Base-by-base conservation (phyloP, 306 rosid species). In the Astragalus glycyphyllos region DNA sequence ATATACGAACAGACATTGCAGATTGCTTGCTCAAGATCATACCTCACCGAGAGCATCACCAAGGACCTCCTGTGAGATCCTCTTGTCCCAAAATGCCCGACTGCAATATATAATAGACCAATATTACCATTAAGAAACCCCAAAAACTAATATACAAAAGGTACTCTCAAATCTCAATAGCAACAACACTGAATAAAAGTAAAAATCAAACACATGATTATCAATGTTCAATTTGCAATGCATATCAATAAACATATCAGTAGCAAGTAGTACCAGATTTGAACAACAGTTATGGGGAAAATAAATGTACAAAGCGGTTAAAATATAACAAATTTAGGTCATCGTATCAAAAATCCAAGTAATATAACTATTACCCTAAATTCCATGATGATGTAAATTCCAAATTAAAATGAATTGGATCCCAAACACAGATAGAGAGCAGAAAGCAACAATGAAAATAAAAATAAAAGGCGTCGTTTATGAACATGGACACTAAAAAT, bases 31-130 rank as follows among this genome's bases (percentile, higher is more conserved):
- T 1, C 15, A 64, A 2, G 1, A 16, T 0, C 76, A 73, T 74
- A 79, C 83, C 72, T 79, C 83, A 0, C 83, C 83, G 45, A 79
- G 23, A 12, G 76, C 79, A 20, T 79, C 83, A 53, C 79, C 83
- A 58, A 53, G 31, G 0, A 79, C 83, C 47, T 79, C 83, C 67
- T 78, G 83, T 4, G 83, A 79, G 65, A 79, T 79, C 60, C 83
- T 73, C 75, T 79, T 79, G 61, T 79, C 83, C 83, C 79, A 79
- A 26, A 73, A 79, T 34, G 79, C 83, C 2, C 76, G 76, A 8
- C 79, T 79, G 50, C 40, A 41, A 31, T 34, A 5, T n/a, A 31
- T 7, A 17, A 11, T 0, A 58, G 1, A 47, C 26, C 7, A 37
- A 2, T 1, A 77, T 15, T 11, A 15, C 0, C 23, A 46, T 1